A percentile compares a stretch with the other conserved stretches of the same genome.
These are phyloP conservation scores for Geoglossum cookeanum DNA, from an alignment of 2,329 filamentous ascomycete species.

Conservation along the genomic window DNA sequence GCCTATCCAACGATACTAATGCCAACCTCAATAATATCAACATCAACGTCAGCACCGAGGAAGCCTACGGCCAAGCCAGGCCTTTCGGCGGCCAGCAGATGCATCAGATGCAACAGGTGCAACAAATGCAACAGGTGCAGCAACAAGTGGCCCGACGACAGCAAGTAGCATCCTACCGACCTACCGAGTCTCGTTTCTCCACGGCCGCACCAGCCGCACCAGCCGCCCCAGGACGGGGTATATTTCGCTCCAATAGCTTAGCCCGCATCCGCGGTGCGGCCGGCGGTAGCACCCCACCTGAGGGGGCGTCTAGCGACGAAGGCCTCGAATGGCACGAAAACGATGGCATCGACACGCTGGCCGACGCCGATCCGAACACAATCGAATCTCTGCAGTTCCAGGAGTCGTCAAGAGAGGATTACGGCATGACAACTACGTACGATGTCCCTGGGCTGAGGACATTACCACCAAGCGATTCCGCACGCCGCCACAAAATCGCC, in stretches of 20 bases:
- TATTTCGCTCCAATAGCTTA: neutral
- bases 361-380: neutral
- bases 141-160: neutral
- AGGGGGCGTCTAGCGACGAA: neutral
- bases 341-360: slow-evolving; percentile 6
- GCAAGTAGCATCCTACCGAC: no score
- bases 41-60: no score
- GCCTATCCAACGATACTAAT: neutral
- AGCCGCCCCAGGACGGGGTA: neutral
- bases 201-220: neutral
- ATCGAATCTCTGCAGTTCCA: slow-evolving; percentile 23
- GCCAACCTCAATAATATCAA: no score
- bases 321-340: slow-evolving; percentile 3
- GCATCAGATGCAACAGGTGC: neutral
- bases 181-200: neutral
- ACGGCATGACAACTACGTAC: slow-evolving; percentile 40
- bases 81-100: neutral
- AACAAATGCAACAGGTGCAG: neutral
- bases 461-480: slow-evolving; percentile 29
- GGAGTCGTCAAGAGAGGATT: slow-evolving; percentile 37
- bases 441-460: slow-evolving; percentile 40
- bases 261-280: no score
- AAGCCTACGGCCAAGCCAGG: no score
- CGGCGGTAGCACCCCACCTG: no score
- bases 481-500: slow-evolving; percentile 34